phyloP scores from a whole-genome alignment of 2,329 filamentous ascomycete genomes.

The Verticillium alfalfae region DNA sequence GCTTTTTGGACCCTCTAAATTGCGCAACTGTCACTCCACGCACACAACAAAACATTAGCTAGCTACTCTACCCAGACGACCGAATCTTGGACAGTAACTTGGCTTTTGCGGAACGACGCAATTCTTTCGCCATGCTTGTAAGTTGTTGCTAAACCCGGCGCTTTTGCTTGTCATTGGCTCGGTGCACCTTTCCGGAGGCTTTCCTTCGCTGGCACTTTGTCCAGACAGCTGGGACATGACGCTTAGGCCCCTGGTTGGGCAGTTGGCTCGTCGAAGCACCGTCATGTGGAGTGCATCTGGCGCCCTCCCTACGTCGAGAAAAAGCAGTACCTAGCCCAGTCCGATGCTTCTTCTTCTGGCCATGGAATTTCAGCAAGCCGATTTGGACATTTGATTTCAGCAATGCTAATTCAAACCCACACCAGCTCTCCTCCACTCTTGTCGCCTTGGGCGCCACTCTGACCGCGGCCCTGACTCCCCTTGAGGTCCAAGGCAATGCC shows the following conservation, averaged over 20 bases:
- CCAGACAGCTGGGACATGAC: neutral
- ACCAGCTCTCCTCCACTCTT: slow-evolving; percentile 27
- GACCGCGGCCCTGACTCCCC: slow-evolving; percentile 50
- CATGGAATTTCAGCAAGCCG: no score
- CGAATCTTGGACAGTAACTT: neutral
- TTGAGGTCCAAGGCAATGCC: slow-evolving; percentile 50
- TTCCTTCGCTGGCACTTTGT: neutral
- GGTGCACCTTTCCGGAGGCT: neutral
- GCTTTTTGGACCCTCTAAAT: neutral
- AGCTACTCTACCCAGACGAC: neutral
- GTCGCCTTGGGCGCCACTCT: slow-evolving; percentile 47
- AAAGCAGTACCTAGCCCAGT: no score
- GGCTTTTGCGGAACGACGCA: neutral
- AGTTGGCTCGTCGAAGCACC: no score
- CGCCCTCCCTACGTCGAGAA: no score
- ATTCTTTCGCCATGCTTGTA: neutral
- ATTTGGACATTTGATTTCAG: neutral
- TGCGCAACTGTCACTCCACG: neutral
- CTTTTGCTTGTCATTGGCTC: neutral
- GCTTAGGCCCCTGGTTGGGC: neutral
- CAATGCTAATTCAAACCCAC: neutral
- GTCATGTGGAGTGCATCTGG: no score
- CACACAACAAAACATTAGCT: neutral
- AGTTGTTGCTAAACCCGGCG: neutral
- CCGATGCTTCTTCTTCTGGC: no score